Evolutionary conservation across 495 filamentous ascomycete genomes (phyloP).

Genomic region (Talaromyces adpressus): DNA sequence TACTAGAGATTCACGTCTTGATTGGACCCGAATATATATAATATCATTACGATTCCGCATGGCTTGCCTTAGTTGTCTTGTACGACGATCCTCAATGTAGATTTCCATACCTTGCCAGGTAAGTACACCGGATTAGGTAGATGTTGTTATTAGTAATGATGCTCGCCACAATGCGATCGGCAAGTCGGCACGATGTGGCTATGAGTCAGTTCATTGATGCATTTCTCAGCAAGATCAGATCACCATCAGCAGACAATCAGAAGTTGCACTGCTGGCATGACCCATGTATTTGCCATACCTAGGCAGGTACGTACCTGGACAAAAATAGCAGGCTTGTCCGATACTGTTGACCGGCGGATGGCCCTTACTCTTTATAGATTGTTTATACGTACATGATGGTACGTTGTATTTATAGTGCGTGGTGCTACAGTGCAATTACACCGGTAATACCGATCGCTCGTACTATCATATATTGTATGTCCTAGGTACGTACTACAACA

Average conservation of each 20-base stretch:
- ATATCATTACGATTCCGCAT: not conserved
- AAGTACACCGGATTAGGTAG: too few relatives aligned
- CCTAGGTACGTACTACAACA: not conserved
- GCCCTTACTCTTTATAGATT: not conserved
- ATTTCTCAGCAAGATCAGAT: not conserved
- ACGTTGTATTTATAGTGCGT: not conserved
- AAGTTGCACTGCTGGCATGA: not conserved
- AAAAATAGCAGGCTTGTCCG: not conserved
- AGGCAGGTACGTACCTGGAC: not conserved
- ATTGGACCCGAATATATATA: not conserved
- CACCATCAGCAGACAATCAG: not conserved
- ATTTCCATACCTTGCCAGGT: not conserved
- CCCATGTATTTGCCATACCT: not conserved
- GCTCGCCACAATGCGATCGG: not conserved
- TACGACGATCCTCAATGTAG: not conserved
- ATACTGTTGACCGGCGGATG: not conserved
- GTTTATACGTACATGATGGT: not conserved
- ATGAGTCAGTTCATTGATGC: not conserved
- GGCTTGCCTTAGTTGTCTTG: not conserved
- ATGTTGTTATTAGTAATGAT: not conserved
- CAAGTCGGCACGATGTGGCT: not conserved
- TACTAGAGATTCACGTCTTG: not conserved
- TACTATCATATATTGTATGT: not conserved
- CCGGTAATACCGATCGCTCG: not conserved
- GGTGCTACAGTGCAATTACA: not conserved